Conservation (phyloP, 768 basidiomycete species). For the Russula dissimulans region DNA sequence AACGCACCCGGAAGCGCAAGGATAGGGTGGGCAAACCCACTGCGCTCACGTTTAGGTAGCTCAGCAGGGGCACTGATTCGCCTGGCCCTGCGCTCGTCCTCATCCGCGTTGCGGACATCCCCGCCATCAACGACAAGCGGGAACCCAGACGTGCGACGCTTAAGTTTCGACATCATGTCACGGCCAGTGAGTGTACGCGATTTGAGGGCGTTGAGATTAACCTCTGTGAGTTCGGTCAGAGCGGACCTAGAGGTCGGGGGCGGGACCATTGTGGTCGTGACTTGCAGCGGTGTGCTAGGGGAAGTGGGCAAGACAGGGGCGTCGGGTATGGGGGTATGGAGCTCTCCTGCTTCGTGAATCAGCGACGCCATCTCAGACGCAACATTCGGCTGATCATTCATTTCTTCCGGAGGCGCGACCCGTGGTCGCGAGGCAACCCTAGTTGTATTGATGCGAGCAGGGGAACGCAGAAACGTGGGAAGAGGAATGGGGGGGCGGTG, state of each 20-base stretch:
- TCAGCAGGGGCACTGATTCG: constrained; percentile 60
- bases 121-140: constrained; percentile 17
- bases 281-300: constrained; percentile 34
- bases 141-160: constrained; percentile 37
- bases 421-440: not conserved
- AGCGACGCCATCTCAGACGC: constrained; percentile 11
- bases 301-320: constrained; percentile 30
- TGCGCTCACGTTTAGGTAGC: constrained; percentile 39
- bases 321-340: constrained; percentile 21
- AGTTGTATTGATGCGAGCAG: not conserved
- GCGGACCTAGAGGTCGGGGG: constrained; percentile 36
- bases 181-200: constrained; percentile 46
- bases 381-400: not conserved
- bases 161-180: constrained; percentile 58
- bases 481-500: constrained; percentile 25
- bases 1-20: constrained; percentile 53
- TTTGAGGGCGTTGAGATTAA: constrained; percentile 42
- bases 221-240: constrained; percentile 41
- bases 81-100: constrained; percentile 29
- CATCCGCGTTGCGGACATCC: constrained; percentile 26
- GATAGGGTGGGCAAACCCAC: constrained; percentile 50
- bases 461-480: constrained; percentile 28
- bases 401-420: not conserved
- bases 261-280: constrained; percentile 40
- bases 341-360: constrained; percentile 14